Percentiles rank a stretch among this genome's conserved stretches.
Evolutionary conservation across 257 asterid species (phyloP).

Genomic region (Hygrophila difformis): DNA sequence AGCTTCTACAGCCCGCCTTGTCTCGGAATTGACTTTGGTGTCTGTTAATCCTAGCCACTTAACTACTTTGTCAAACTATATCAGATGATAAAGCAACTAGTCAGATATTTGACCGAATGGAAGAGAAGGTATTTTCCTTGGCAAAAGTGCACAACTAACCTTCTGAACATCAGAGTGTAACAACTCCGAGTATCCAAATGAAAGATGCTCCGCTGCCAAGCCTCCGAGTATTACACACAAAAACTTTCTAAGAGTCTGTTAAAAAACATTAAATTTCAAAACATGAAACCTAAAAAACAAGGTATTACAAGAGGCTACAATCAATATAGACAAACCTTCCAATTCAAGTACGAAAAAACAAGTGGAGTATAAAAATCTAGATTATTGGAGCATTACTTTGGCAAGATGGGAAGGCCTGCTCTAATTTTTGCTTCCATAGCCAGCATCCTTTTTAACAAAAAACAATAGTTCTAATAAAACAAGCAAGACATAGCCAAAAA

Average conservation of each 20-base stretch:
- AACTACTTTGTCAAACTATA: slow-evolving; percentile 45
- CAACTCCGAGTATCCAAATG: slow-evolving; percentile 56
- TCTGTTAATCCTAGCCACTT: slow-evolving; percentile 32
- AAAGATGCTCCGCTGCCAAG: slow-evolving; percentile 51
- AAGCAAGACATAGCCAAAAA: slow-evolving; percentile 1
- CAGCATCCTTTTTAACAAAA: not conserved
- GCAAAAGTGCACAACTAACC: slow-evolving; percentile 36
- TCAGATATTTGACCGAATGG: slow-evolving; percentile 2
- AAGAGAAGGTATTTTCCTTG: not conserved
- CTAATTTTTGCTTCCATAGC: not conserved
- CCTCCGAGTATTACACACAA: slow-evolving; percentile 54
- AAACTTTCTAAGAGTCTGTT: slow-evolving; percentile 39
- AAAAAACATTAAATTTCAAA: not conserved
- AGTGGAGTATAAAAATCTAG: not conserved
- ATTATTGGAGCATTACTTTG: not conserved
- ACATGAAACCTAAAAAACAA: no score
- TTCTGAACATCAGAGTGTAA: slow-evolving; percentile 62
- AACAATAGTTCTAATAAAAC: not conserved
- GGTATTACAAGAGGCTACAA: no score
- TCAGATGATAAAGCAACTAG: slow-evolving; percentile 3
- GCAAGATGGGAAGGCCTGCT: not conserved
- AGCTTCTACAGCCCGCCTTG: slow-evolving; percentile 36
- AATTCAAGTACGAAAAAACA: no score
- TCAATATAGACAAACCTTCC: no score
- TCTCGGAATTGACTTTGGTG: slow-evolving; percentile 25